These are phyloP conservation scores for Discostella stelligera DNA, from an alignment of 352 stramenopile genomes.

Conservation along the genomic window DNA sequence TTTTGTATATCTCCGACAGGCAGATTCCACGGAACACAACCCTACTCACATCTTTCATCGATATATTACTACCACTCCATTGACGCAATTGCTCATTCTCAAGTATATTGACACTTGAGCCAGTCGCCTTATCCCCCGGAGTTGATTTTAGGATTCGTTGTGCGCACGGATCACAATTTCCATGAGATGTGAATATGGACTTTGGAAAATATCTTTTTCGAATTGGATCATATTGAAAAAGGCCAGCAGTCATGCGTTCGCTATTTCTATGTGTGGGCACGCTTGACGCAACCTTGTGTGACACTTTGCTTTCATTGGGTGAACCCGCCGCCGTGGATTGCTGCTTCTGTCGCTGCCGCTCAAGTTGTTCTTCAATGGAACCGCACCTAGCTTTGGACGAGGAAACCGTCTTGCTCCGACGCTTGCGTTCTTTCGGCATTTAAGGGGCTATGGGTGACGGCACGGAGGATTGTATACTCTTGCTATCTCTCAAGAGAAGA, in stretches of 20 bases:
- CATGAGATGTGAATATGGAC: conserved; percentile 28
- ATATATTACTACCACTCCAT: conserved; percentile 2
- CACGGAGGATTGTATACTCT: too few species aligned
- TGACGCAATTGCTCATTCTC: not conserved
- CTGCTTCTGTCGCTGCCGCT: conserved; percentile 27
- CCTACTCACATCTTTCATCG: conserved; percentile 15
- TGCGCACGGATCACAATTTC: conserved; percentile 41
- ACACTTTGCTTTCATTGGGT: not conserved
- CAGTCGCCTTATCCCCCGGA: not conserved
- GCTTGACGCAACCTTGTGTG: not conserved
- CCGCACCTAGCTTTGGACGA: not conserved
- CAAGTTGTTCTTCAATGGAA: conserved; percentile 23
- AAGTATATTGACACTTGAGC: not conserved
- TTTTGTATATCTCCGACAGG: conserved; percentile 5
- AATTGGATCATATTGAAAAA: conserved; percentile 42
- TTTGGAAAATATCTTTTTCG: conserved; percentile 41
- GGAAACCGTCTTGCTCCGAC: not conserved
- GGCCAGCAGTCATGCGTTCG: conserved; percentile 7
- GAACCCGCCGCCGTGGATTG: not conserved
- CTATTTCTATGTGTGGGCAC: not conserved
- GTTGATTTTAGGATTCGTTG: conserved; percentile 26
- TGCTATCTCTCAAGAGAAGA: too few species aligned
- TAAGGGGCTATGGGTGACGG: not conserved
- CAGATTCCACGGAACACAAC: conserved; percentile 36
- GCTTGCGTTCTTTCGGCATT: not conserved